phyloP scores from a whole-genome alignment of 352 stramenopile genomes.

The Globisporangium camurandrum region DNA sequence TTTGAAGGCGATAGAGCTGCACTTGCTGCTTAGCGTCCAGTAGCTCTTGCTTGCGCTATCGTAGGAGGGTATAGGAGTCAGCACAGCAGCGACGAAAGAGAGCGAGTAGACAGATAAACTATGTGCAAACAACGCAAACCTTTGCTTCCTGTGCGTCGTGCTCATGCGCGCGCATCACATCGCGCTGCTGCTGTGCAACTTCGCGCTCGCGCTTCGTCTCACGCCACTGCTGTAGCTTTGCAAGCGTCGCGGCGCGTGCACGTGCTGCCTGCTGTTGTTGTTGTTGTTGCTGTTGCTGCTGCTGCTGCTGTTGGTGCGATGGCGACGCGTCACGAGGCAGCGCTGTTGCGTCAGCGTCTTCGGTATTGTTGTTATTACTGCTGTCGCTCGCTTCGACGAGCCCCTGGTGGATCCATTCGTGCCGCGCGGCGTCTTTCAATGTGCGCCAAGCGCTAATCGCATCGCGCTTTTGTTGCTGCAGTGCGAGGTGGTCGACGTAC shows the following conservation, averaged over 20 bases:
- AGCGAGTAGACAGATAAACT: neutral
- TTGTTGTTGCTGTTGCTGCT: slow-evolving; percentile 17
- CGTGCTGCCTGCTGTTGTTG: slow-evolving; percentile 13
- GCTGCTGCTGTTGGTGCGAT: slow-evolving; percentile 5
- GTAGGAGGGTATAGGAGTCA: no score
- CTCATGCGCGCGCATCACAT: slow-evolving; percentile 21
- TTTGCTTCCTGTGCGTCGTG: slow-evolving; percentile 41
- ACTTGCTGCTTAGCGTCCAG: slow-evolving; percentile 75
- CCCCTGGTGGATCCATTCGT: slow-evolving; percentile 33
- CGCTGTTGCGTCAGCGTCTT: no score
- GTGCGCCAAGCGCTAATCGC: slow-evolving; percentile 50
- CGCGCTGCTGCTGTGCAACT: slow-evolving; percentile 23
- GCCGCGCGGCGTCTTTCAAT: slow-evolving; percentile 36
- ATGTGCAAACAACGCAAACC: slow-evolving; percentile 18
- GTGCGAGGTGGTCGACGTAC: slow-evolving; percentile 45
- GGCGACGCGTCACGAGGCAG: no score
- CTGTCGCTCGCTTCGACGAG: no score
- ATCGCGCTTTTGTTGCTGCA: slow-evolving; percentile 55
- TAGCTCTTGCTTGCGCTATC: slow-evolving; percentile 45
- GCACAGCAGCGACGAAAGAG: neutral
- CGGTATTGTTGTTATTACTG: no score
- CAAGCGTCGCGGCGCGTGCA: neutral
- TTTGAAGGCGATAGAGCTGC: slow-evolving; percentile 64
- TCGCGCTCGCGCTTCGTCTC: slow-evolving; percentile 36
- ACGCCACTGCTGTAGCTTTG: slow-evolving; percentile 28